A percentile compares a stretch with the other conserved stretches of the same genome.
Conservation (phyloP, 805 yeast genomes). For the Wickerhamiella parazyma region DNA sequence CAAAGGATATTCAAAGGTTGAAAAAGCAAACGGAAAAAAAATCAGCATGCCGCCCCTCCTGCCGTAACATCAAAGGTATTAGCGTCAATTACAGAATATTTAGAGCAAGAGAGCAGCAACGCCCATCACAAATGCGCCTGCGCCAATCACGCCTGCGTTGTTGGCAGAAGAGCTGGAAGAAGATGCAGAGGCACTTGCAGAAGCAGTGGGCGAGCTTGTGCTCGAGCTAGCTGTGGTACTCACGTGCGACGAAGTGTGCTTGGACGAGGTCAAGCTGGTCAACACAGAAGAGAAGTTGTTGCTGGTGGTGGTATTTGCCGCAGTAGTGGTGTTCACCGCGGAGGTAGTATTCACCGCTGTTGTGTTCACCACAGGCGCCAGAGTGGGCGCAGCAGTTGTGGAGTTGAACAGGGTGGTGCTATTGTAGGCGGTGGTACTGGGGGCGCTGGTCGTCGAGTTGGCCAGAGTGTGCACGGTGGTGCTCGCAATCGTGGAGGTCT, state of each 20-base stretch:
- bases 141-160: slow-evolving; percentile 3
- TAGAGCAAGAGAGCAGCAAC: slow-evolving; percentile 7
- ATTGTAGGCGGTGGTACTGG: background rate
- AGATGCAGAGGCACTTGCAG: background rate
- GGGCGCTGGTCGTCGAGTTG: background rate
- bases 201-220: background rate
- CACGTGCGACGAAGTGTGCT: background rate
- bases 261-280: background rate
- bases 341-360: background rate
- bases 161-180: slow-evolving; percentile 2
- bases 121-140: slow-evolving; percentile 5
- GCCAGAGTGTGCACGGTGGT: slow-evolving; percentile 6
- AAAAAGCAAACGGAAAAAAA: no score
- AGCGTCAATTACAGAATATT: background rate
- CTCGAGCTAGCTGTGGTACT: no score
- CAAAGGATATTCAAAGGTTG: no score
- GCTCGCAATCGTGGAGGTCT: slow-evolving; percentile 2
- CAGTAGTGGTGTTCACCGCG: background rate
- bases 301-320: background rate
- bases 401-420: background rate
- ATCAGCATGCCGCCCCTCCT: no score
- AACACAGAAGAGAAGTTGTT: background rate
- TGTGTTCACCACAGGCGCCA: background rate
- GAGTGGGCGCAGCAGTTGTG: slow-evolving; percentile 1
- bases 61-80: no score